These are phyloP conservation scores for Xylariales sp. DNA, from an alignment of 2,329 filamentous ascomycete species.

Conservation along the genomic window DNA sequence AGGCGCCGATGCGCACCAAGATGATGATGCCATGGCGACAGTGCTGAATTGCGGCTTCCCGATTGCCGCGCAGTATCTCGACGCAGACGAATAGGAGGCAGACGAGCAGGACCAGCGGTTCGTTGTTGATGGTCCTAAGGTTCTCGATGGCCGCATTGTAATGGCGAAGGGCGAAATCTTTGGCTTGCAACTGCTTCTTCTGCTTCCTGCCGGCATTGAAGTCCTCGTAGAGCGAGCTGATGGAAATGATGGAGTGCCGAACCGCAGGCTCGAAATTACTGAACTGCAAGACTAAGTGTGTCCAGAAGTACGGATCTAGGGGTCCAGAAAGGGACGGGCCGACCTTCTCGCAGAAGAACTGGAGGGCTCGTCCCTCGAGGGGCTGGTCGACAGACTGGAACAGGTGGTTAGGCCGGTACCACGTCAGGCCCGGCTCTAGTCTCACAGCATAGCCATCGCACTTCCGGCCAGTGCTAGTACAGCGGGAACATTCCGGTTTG, in stretches of 20 bases:
- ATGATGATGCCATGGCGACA: conserved; percentile 33
- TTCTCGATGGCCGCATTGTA: conserved; percentile 37
- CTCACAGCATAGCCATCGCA: conserved; percentile 27
- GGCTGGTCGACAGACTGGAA: conserved; percentile 19
- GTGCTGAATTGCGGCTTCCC: conserved; percentile 30
- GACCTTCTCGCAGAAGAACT: conserved; percentile 33
- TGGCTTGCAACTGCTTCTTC: conserved; percentile 10
- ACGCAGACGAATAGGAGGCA: conserved; percentile 41
- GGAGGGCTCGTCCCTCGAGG: conserved; percentile 27
- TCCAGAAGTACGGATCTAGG: conserved; percentile 36
- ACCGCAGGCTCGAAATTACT: conserved; percentile 31
- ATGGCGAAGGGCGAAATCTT: conserved; percentile 31
- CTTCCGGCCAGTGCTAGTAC: conserved; percentile 23
- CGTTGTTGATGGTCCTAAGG: conserved; percentile 24
- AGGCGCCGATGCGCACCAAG: conserved; percentile 23
- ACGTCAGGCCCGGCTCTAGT: conserved; percentile 20
- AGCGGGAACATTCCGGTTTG: conserved; percentile 14
- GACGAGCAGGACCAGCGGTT: conserved; percentile 32
- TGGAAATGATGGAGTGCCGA: conserved; percentile 33
- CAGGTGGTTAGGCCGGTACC: conserved; percentile 30
- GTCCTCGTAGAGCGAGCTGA: conserved; percentile 34
- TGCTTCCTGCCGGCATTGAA: not conserved
- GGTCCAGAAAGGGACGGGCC: conserved; percentile 32
- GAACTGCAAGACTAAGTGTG: conserved; percentile 33
- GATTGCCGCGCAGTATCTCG: conserved; percentile 35